Evolutionary conservation across 169 alveolate genomes (phyloP), one percentile per base, ranked within the genome.

Genomic region (Perkinsus chesapeaki): DNA sequence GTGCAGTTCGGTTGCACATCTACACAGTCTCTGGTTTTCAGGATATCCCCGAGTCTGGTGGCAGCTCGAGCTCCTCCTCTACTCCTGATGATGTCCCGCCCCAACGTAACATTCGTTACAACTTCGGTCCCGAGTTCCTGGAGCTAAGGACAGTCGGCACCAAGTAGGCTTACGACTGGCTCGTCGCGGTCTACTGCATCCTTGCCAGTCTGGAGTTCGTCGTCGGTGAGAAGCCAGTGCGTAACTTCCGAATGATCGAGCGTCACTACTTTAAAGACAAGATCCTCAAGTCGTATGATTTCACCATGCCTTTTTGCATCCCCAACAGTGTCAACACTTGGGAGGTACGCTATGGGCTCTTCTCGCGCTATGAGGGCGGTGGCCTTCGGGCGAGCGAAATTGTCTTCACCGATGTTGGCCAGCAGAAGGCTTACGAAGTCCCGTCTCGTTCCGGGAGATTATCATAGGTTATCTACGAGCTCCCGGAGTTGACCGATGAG

Each of bases 61-160:
- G 94, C 27, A 93, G n/a, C 38, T 93, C 94, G 39, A 73, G 92
- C 20, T 94, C 95, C 0, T 92, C 93, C 36, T 94, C 92, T 43
- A 96, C 95, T n/a, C 95, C 94, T 31, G 97, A 96, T 48, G 95
- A 96, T 73, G 93, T 94, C 23, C 94, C 97, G 90, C 95, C 94
- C 43, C 60, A 43, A 16, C 82, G 82, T 9, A 60, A 16, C 82
- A 94, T 97, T 92, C 95, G 96, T 91, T 97, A 97, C 94, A 96
- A 97, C 39, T 96, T 97, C 92, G 98, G 98, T 12, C 97, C 97
- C 5, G 96, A 96, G 92, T 97, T 97, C 93, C 94, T 97, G 31
- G 95, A 95, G 36, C 94, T 97, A n/a, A 95, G 92, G 91, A 95
- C 94, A 38, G 91, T 97, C 91, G 98, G 98, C 3, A 94, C 97